A percentile compares a stretch with the other conserved stretches of the same genome.
phyloP scores from a whole-genome alignment of 306 rosid genomes.

The Prunus padus region DNA sequence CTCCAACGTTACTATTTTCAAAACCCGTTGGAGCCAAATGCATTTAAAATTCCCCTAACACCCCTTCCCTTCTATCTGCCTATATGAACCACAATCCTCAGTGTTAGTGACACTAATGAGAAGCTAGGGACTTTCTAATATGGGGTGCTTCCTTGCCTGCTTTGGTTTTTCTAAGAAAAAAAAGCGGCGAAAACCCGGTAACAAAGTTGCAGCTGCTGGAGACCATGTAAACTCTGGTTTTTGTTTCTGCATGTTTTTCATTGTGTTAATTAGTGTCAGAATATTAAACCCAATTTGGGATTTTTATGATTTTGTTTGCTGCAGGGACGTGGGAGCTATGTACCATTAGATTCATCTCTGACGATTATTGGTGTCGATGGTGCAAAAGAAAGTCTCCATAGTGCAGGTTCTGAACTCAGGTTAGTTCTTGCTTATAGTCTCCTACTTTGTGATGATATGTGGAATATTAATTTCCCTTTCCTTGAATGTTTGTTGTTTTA shows the following conservation, averaged over 20 bases:
- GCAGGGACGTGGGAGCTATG: conserved; percentile 64
- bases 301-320: conserved; percentile 9
- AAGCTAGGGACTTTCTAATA: conserved; percentile 8
- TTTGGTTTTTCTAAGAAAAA: conserved; percentile 64
- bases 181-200: conserved; percentile 47
- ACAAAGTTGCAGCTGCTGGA: conserved; percentile 31
- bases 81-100: conserved; percentile 7
- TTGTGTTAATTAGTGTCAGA: background rate
- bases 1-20: conserved; percentile 75
- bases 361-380: conserved; percentile 26
- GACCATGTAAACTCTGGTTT: conserved; percentile 40
- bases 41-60: conserved; percentile 32
- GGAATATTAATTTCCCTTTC: background rate
- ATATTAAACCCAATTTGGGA: background rate
- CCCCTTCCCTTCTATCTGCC: conserved; percentile 6
- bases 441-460: background rate
- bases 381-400: conserved; percentile 23
- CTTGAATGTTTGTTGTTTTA: conserved; percentile 31
- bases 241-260: background rate
- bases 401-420: conserved; percentile 42
- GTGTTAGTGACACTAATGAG: conserved; percentile 1
- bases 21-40: conserved; percentile 74
- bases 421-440: conserved; percentile 18
- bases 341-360: conserved; percentile 45
- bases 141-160: conserved; percentile 90